Percentiles rank a stretch among this genome's conserved stretches.
Conservation (phyloP, 768 basidiomycete species). For the Antrodiella citrinella region DNA sequence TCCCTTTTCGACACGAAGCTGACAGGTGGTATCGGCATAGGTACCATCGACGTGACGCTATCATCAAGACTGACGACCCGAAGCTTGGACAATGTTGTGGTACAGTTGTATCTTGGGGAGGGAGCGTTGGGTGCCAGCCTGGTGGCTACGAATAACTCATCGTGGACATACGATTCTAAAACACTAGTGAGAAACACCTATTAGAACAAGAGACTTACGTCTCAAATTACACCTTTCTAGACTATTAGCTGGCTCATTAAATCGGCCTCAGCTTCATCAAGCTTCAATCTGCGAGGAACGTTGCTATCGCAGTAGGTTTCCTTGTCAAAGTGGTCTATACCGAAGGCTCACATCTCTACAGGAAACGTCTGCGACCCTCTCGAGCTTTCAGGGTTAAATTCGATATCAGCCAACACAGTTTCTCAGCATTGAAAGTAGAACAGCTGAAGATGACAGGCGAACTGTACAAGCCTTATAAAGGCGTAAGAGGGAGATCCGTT, state of each 20-base stretch:
- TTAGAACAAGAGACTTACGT: too few relatives aligned
- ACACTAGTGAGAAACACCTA: constrained; percentile 7
- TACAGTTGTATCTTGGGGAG: constrained; percentile 71
- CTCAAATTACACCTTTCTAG: constrained; percentile 26
- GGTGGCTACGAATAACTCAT: constrained; percentile 55
- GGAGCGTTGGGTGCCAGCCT: constrained; percentile 70
- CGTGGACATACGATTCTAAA: constrained; percentile 72
- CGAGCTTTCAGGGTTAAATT: constrained; percentile 70
- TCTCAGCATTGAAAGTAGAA: constrained; percentile 78
- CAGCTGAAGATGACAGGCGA: constrained; percentile 77
- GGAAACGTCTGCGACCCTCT: constrained; percentile 48
- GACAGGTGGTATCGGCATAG: constrained; percentile 29
- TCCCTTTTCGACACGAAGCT: constrained; percentile 29
- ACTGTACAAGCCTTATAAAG: constrained; percentile 87
- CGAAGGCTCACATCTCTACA: constrained; percentile 22
- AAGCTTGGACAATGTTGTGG: constrained; percentile 60
- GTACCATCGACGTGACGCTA: constrained; percentile 52
- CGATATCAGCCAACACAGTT: constrained; percentile 59
- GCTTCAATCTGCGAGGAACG: constrained; percentile 70
- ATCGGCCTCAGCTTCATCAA: constrained; percentile 51
- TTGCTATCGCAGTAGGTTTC: constrained; percentile 56
- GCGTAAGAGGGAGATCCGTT: constrained; percentile 62
- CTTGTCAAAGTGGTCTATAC: constrained; percentile 3
- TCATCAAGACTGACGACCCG: constrained; percentile 56
- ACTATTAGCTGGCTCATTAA: constrained; percentile 75